Evolutionary conservation across 2,329 filamentous ascomycete species (phyloP).

Genomic region (Botryosphaeria dothidea): DNA sequence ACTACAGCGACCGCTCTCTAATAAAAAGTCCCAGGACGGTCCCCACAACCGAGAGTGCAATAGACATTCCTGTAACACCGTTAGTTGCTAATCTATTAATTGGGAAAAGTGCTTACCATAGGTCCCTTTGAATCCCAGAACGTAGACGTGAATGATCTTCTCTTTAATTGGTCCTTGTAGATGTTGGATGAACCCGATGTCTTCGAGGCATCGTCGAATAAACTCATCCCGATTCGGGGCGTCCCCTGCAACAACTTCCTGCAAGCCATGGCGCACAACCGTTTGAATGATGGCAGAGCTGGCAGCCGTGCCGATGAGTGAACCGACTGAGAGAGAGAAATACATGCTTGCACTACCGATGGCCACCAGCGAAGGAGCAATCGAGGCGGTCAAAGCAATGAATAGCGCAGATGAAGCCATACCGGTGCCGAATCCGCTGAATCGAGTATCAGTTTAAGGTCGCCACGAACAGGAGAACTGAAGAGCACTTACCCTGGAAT

Average conservation of each 20-base stretch:
- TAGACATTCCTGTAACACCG: neutral
- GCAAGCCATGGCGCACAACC: slow-evolving; percentile 24
- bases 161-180: neutral
- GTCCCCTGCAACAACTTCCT: neutral
- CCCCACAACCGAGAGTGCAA: neutral
- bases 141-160: neutral
- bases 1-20: neutral
- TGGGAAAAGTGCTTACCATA: neutral
- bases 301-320: slow-evolving; percentile 28
- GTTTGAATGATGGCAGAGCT: slow-evolving; percentile 29
- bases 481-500: slow-evolving; percentile 22
- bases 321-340: slow-evolving; percentile 24
- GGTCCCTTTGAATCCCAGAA: neutral
- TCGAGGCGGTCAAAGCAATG: slow-evolving; percentile 28
- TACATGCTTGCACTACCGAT: slow-evolving; percentile 29
- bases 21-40: neutral
- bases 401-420: slow-evolving; percentile 30
- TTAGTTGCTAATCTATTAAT: neutral
- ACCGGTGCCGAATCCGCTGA: slow-evolving; percentile 29
- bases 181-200: neutral
- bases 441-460: neutral
- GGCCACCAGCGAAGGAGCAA: slow-evolving; percentile 25
- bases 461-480: too few species aligned
- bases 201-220: neutral
- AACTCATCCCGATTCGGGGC: neutral